Percentiles rank a stretch among this genome's conserved stretches.
Conservation (phyloP, 2,329 filamentous ascomycete genomes). For the Botryotinia globosa region DNA sequence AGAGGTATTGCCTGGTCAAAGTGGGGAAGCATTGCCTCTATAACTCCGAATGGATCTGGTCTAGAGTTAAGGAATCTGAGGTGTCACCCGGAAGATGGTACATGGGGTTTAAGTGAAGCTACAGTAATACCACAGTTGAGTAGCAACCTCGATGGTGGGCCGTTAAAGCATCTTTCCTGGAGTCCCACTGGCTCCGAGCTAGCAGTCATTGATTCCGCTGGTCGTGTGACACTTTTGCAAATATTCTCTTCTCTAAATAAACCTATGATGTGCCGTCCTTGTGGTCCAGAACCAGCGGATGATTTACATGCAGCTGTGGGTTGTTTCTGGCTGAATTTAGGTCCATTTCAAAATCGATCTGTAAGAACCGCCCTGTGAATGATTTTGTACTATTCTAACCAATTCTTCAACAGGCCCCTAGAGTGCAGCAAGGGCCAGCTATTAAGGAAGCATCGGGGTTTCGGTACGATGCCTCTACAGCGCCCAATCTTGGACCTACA, state of each 20-base stretch:
- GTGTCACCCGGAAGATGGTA: slow-evolving; percentile 64
- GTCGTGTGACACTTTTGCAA: slow-evolving; percentile 71
- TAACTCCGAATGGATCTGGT: slow-evolving; percentile 67
- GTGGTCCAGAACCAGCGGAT: slow-evolving; percentile 66
- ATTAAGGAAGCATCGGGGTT: slow-evolving; percentile 61
- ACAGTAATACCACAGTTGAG: slow-evolving; percentile 60
- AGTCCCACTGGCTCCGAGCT: slow-evolving; percentile 72
- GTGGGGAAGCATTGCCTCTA: slow-evolving; percentile 78
- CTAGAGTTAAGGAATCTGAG: slow-evolving; percentile 72
- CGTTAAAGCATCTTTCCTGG: slow-evolving; percentile 80
- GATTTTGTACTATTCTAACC: not conserved
- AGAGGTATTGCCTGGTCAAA: slow-evolving; percentile 88
- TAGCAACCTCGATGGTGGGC: slow-evolving; percentile 59
- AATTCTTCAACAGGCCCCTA: slow-evolving; percentile 40
- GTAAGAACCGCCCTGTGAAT: slow-evolving; percentile 27
- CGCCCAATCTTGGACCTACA: slow-evolving; percentile 66
- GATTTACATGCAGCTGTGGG: slow-evolving; percentile 78
- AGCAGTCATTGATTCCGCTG: slow-evolving; percentile 76
- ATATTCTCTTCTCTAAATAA: slow-evolving; percentile 72
- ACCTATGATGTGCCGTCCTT: slow-evolving; percentile 59
- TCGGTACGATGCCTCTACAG: slow-evolving; percentile 64
- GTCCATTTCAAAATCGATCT: slow-evolving; percentile 31
- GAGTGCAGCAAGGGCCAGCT: slow-evolving; percentile 55
- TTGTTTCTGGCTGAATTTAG: slow-evolving; percentile 71
- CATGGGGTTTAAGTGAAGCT: slow-evolving; percentile 75